phyloP scores from a whole-genome alignment of 352 stramenopile genomes.

The Phytophthora syringae region DNA sequence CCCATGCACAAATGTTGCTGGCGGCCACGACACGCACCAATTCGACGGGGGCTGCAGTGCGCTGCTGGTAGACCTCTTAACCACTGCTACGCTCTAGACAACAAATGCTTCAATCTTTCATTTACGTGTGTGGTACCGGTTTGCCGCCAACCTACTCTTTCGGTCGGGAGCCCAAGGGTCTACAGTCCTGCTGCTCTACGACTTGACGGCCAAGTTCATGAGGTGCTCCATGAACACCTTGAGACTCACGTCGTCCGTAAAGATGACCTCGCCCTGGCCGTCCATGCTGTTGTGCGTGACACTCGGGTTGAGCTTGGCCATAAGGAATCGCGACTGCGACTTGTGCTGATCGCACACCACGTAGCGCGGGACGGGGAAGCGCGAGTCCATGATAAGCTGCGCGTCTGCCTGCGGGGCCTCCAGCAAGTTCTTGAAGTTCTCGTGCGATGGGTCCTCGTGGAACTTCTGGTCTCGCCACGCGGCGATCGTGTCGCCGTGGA shows the following conservation, averaged over 20 bases:
- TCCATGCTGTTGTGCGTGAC: slow-evolving; percentile 97
- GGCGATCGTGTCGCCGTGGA: slow-evolving; percentile 99
- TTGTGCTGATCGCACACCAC: slow-evolving; percentile 99
- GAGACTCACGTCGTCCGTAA: slow-evolving; percentile 99
- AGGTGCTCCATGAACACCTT: slow-evolving; percentile 99
- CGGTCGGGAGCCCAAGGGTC: slow-evolving; percentile 4
- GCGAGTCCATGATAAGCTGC: slow-evolving; percentile 98
- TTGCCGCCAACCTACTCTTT: slow-evolving; percentile 22
- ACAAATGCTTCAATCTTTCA: slow-evolving; percentile 22
- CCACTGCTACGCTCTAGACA: slow-evolving; percentile 2
- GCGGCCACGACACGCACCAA: no score
- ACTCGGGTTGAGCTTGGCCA: slow-evolving; percentile 99
- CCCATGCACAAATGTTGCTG: no score
- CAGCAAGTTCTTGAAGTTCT: slow-evolving; percentile 98
- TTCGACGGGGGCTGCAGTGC: no score
- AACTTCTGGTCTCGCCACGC: slow-evolving; percentile 98
- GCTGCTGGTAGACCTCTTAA: no score
- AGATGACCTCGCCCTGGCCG: slow-evolving; percentile 95
- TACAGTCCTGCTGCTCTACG: slow-evolving; percentile 44
- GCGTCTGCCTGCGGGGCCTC: slow-evolving; percentile 98
- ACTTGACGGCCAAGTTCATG: slow-evolving; percentile 92
- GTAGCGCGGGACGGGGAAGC: slow-evolving; percentile 98
- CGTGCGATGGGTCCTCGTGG: slow-evolving; percentile 95
- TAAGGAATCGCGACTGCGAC: slow-evolving; percentile 98
- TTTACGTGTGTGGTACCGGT: slow-evolving; percentile 27